These are phyloP conservation scores for Punctularia strigosozonata DNA, from an alignment of 768 basidiomycete species.

Conservation along the genomic window DNA sequence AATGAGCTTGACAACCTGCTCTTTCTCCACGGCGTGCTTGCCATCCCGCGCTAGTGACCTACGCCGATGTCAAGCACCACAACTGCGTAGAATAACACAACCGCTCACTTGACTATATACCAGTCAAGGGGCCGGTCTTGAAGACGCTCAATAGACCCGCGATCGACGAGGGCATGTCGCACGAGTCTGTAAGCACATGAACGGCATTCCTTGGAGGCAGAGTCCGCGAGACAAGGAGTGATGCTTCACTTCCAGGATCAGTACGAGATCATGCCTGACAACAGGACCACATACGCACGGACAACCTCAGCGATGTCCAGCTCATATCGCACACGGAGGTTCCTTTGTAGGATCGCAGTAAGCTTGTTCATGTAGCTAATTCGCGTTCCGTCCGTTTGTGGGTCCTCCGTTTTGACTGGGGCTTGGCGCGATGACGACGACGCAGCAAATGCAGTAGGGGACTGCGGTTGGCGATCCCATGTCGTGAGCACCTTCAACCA, in stretches of 20 bases:
- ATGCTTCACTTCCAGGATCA: conserved; percentile 36
- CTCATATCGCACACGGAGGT: conserved; percentile 68
- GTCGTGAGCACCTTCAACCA: conserved; percentile 45
- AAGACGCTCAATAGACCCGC: conserved; percentile 54
- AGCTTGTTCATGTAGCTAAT: conserved; percentile 56
- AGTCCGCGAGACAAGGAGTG: conserved; percentile 70
- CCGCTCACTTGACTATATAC: conserved; percentile 77
- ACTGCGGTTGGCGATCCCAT: conserved; percentile 24
- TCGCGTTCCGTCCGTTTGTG: conserved; percentile 35
- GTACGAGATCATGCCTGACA: neutral
- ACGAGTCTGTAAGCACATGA: conserved; percentile 78
- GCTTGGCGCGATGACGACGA: conserved; percentile 23
- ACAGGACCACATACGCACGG: conserved; percentile 48
- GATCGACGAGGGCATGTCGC: conserved; percentile 66
- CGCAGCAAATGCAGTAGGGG: conserved; percentile 24
- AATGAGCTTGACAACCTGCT: conserved; percentile 86
- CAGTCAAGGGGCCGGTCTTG: conserved; percentile 65
- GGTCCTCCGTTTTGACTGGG: conserved; percentile 20
- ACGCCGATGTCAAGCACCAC: conserved; percentile 3
- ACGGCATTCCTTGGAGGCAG: conserved; percentile 57
- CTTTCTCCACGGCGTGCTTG: conserved; percentile 74
- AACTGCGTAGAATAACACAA: conserved; percentile 5
- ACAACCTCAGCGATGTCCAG: conserved; percentile 57
- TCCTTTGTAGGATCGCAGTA: conserved; percentile 53
- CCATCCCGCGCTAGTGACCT: conserved; percentile 82